Percentiles rank a stretch among this genome's conserved stretches.
These are phyloP conservation scores for Leccinum barrowsii DNA, from an alignment of 768 basidiomycete species.

Conservation along the genomic window DNA sequence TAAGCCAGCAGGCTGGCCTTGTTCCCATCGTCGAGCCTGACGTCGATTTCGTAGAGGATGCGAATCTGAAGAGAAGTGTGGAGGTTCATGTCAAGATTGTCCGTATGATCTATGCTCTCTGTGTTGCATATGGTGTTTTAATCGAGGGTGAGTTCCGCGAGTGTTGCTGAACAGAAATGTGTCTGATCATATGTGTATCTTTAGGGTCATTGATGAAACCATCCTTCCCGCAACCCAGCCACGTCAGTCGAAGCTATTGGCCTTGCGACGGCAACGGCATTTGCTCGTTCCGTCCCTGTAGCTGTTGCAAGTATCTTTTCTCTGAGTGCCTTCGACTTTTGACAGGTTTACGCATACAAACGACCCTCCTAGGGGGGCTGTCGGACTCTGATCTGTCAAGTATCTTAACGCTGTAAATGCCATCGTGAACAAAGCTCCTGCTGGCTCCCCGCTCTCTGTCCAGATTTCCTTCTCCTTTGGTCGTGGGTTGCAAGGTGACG, in stretches of 20 bases:
- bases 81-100: conserved; percentile 47
- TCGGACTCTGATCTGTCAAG: conserved; percentile 36
- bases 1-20: conserved; percentile 49
- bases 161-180: background rate
- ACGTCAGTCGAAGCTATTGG: conserved; percentile 41
- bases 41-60: conserved; percentile 47
- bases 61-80: conserved; percentile 41
- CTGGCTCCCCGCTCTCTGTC: conserved; percentile 32
- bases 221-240: conserved; percentile 50
- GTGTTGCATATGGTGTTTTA: conserved; percentile 44
- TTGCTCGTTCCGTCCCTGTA: conserved; percentile 43
- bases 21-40: conserved; percentile 55
- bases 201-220: conserved; percentile 49
- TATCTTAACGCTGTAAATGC: conserved; percentile 43
- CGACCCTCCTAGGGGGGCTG: conserved; percentile 37
- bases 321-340: conserved; percentile 6
- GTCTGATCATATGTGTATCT: background rate
- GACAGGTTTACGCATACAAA: background rate
- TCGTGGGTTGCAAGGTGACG: conserved; percentile 47
- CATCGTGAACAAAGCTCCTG: conserved; percentile 33
- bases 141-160: conserved; percentile 39
- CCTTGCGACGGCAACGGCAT: conserved; percentile 42
- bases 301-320: conserved; percentile 43
- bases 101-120: conserved; percentile 42
- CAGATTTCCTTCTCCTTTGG: conserved; percentile 36